Evolutionary conservation across 306 rosid species (phyloP), one percentile per base, ranked within the genome.

Genomic region (Vigna hirtella): DNA sequence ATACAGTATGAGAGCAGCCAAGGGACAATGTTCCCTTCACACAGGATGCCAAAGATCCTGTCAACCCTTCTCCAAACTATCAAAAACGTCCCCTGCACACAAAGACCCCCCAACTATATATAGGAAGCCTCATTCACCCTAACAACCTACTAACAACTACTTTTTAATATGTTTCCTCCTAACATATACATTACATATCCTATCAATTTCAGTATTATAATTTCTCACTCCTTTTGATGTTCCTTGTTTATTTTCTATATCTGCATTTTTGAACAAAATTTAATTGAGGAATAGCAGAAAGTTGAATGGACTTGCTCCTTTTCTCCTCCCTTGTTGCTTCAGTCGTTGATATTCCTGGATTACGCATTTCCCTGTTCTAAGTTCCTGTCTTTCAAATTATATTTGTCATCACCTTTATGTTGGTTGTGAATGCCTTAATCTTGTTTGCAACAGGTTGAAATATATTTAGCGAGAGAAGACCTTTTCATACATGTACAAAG

Each of bases 391-490:
- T 70, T 30, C 5, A 42, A 47, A 30, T n/a, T 12, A 20, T 68
- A 26, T 7, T 59, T 40, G 36, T 80, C 63, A 15, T 67, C 2
- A 61, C 28, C 28, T 72, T 65, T 72, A 38, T 67, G 26, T 66
- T 80, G 71, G 36, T 76, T 32, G 48, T 71, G 67, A 72, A 81
- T 51, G 79, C 47, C 62, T 15, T 66, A 69, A 38, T 80, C 56
- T 70, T 76, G 20, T 86, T 77, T 82, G 74, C 77, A 43, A 59
- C 89, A 90, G 92, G 88, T 45, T 72, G 45, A 4, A 56, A 66
- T 76, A 61, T 76, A 57, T 73, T 67, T 53, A 57, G 49, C 51
- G 32, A 70, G 40, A 70, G 87, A 70, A 82, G 66, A 73, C 66
- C 28, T 65, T 82, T 65, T 81, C 79, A 17, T 42, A 17, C 57